Evolutionary conservation across 1,284 basidiomycete species (phyloP), one percentile per base, ranked within the genome.

Genomic region (Meripilus lineatus): DNA sequence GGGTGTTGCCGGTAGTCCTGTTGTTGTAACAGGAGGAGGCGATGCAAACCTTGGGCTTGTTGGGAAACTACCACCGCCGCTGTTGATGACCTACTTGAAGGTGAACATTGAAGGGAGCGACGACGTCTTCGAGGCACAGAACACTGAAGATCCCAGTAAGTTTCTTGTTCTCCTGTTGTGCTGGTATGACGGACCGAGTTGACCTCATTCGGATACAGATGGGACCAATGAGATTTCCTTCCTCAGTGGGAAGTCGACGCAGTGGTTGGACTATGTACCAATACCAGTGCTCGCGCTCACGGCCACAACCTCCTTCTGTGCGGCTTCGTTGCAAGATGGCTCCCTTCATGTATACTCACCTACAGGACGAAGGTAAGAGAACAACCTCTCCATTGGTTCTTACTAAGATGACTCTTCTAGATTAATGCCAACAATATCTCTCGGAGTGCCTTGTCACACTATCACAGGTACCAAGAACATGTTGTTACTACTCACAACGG

Each of bases 261-360:
- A 86, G 42, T 98, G 94, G 93, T 62, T 93, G 41, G 93, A 97
- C 63, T 97, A 89, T 63, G 58, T 93, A 6, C 79, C 88, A 1
- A 77, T 77, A 1, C 81, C 84, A 5, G 79, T 80, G 4, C 60
- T 94, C 4, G 69, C 74, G 1, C 61, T 90, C 24, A 80, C 80
- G 1, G 80, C 81, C 0, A 86, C 88, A 0, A 58, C 64, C 2
- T 58, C 58, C 2, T 92, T 92, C 59, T 83, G 82, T 50, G 93
- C 89, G 2, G 85, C 78, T 2, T 87, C 80, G 0, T 74, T 79
- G 65, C 75, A 83, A 50, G 90, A 95, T 59, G 89, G 88, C 0
- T 75, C 74, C 3, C 65, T 96, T 15, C 77, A 75, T 51, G 76
- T 93, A 3, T 95, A 94, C 62, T 86, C 89, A 2, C 74, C 74